Evolutionary conservation across 345 rosid species (phyloP), one percentile per base, ranked within the genome.

Genomic region (rapeseed (Brassica napus)): DNA sequence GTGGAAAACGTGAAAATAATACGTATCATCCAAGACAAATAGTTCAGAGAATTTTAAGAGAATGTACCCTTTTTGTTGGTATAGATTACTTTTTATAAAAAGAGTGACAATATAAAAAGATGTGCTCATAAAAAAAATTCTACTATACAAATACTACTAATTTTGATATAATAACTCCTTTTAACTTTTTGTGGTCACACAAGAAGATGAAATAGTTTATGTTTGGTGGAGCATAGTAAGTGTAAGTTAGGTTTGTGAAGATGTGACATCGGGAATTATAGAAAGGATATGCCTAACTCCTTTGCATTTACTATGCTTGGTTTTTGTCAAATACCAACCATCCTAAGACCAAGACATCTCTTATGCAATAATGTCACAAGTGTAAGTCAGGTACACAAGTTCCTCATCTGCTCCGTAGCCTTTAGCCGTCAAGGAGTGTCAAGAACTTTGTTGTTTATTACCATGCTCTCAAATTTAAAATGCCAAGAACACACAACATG

Each of bases 201-300:
- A 68, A 3, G 11, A 26, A 21, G 6, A 70, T n/a, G 60, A 77
- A 63, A 31, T 73, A 73, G 57, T 59, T 66, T 44, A 44, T 72
- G 57, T 54, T 77, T 64, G 81, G 81, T 77, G 47, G 71, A 52
- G 47, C 42, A 11, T 4, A 69, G 42, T 11, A 8, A 69, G 64
- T 62, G 34, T 49, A 2, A 60, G 72, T 73, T 54, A 59, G 73
- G 73, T 79, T 2, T 65, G 73, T 78, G 82, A 77, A 78, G 35
- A 71, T 65, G 77, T 78, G 44, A 62, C 70, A 70, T 34, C 16
- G 0, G 0, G 18, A 62, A 72, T 65, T 65, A 58, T 18, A 32
- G 24, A 54, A 54, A 16, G 23, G 60, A 54, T 54, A 54, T 9
- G 4, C 60, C 71, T 15, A 65, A 71, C 62, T 65, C 72, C 28